phyloP scores from a whole-genome alignment of 2,329 filamentous ascomycete genomes.

The Fusarium nelsonii region DNA sequence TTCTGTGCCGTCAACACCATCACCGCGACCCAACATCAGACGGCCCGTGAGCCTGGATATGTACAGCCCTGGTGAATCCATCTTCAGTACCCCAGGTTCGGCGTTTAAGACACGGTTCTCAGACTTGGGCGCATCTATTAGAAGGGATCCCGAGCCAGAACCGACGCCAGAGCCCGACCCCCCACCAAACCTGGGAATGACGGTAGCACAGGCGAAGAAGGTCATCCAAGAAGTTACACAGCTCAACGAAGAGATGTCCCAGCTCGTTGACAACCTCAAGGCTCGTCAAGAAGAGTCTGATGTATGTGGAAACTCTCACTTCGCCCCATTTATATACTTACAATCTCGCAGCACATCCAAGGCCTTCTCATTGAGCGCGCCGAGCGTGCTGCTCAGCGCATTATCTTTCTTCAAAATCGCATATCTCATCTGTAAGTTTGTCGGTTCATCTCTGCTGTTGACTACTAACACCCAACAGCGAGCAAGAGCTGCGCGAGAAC shows the following conservation, averaged over 20 bases:
- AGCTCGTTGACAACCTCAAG: constrained; percentile 63
- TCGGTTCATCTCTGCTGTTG: neutral
- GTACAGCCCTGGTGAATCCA: constrained; percentile 48
- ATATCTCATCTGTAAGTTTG: constrained; percentile 67
- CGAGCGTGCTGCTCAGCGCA: constrained; percentile 68
- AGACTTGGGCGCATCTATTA: constrained; percentile 55
- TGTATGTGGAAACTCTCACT: constrained; percentile 53
- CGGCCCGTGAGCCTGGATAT: constrained; percentile 45
- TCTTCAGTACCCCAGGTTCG: constrained; percentile 54
- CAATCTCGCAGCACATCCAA: constrained; percentile 67
- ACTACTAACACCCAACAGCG: constrained; percentile 54
- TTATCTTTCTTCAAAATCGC: constrained; percentile 70
- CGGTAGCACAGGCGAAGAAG: constrained; percentile 53
- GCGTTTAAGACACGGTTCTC: constrained; percentile 56
- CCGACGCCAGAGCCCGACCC: constrained; percentile 47
- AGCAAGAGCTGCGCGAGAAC: constrained; percentile 66
- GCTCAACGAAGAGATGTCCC: constrained; percentile 64
- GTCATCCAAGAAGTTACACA: constrained; percentile 54
- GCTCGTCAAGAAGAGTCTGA: constrained; percentile 71
- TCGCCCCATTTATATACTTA: constrained; percentile 45
- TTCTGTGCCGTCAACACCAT: constrained; percentile 37
- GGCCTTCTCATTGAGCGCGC: constrained; percentile 69
- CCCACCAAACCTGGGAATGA: constrained; percentile 50
- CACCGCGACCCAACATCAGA: constrained; percentile 33
- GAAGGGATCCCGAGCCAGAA: constrained; percentile 48